These are phyloP conservation scores for Bacidia gigantensis DNA, from an alignment of 495 filamentous ascomycete species.

Conservation along the genomic window DNA sequence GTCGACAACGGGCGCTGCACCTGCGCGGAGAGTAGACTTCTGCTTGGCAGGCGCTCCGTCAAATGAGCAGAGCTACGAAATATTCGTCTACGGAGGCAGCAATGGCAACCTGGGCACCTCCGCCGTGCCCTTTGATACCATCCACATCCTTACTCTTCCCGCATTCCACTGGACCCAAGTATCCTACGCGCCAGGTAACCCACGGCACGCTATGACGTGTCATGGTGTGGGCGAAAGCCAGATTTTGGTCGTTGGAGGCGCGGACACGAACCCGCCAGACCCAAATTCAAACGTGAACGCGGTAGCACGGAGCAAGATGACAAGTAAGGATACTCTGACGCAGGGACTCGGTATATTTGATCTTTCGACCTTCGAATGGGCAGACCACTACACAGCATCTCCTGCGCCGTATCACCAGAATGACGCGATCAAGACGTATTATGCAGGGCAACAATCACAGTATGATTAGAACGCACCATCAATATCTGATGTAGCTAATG, in stretches of 20 bases:
- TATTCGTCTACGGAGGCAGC: constrained; percentile 16
- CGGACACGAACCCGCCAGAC: constrained; percentile 7
- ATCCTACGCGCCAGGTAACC: constrained; percentile 11
- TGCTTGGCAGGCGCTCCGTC: constrained; percentile 13
- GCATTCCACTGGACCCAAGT: constrained; percentile 32
- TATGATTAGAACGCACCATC: background rate
- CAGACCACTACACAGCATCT: constrained; percentile 9
- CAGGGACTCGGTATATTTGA: constrained; percentile 19
- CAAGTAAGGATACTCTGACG: constrained; percentile 8
- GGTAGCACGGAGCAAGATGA: background rate
- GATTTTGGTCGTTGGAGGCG: constrained; percentile 14
- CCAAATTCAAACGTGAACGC: background rate
- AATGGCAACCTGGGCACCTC: constrained; percentile 3
- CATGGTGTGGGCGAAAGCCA: constrained; percentile 16
- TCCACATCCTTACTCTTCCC: constrained; percentile 29
- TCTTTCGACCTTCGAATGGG: constrained; percentile 8
- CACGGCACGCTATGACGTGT: constrained; percentile 10
- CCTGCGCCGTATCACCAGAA: constrained; percentile 8
- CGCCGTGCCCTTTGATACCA: constrained; percentile 10
- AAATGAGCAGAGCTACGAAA: constrained; percentile 14
- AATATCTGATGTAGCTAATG: background rate
- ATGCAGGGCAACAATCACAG: background rate
- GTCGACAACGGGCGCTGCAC: constrained; percentile 13
- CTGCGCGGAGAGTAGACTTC: constrained; percentile 4
- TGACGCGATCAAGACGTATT: constrained; percentile 6